A percentile compares a stretch with the other conserved stretches of the same genome.
Evolutionary conservation across 768 basidiomycete genomes (phyloP).

Genomic region (Mycena olivaceomarginata): DNA sequence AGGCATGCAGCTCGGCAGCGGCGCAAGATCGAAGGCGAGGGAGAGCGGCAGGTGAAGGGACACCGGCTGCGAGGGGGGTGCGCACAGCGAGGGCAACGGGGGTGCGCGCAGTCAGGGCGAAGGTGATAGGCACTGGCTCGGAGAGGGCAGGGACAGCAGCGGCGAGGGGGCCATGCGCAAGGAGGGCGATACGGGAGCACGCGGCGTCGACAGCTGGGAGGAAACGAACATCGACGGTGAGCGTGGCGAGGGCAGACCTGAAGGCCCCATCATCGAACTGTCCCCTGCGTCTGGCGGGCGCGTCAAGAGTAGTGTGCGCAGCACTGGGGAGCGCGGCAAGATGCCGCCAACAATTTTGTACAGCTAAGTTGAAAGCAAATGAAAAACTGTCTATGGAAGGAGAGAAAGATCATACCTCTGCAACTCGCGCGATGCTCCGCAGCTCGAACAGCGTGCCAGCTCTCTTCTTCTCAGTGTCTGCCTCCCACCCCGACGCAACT

Average conservation of each 20-base stretch:
- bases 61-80: too few relatives aligned
- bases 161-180: conserved; percentile 12
- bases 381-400: not conserved
- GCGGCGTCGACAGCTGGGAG: conserved; percentile 4
- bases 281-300: conserved; percentile 7
- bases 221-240: conserved; percentile 19
- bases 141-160: not conserved
- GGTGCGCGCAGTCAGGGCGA: not conserved
- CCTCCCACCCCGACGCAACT: not conserved
- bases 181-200: too few relatives aligned
- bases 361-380: not conserved
- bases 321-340: conserved; percentile 40
- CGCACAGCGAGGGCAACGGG: too few relatives aligned
- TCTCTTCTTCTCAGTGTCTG: not conserved
- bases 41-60: too few relatives aligned
- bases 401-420: not conserved
- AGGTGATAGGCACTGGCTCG: conserved; percentile 6
- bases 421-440: not conserved
- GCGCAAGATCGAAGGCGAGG: too few relatives aligned
- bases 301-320: conserved; percentile 40
- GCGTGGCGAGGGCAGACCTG: conserved; percentile 25
- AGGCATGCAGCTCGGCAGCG: too few relatives aligned
- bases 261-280: not conserved
- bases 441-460: not conserved
- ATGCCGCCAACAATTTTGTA: conserved; percentile 32